These are phyloP conservation scores for Actinidia polygama DNA, from an alignment of 179 eudicot genomes.

Conservation along the genomic window DNA sequence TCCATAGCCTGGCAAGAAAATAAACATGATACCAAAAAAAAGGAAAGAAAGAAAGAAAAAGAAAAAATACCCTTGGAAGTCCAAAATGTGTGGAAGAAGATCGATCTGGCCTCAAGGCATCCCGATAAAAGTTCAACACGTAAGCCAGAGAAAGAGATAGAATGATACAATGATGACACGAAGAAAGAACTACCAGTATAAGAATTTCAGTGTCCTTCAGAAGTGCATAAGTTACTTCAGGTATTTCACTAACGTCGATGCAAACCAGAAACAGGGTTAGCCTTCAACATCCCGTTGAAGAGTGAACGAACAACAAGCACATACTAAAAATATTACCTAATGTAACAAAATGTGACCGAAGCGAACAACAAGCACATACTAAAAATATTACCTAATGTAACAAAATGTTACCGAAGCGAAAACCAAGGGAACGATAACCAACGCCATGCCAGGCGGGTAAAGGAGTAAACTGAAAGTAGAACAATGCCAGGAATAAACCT, in stretches of 20 bases:
- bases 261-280: conserved; percentile 17
- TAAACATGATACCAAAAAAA: not conserved
- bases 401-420: conserved; percentile 89
- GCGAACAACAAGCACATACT: conserved; percentile 80
- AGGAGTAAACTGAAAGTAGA: conserved; percentile 75
- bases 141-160: not conserved
- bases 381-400: conserved; percentile 76
- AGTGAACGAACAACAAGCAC: not conserved
- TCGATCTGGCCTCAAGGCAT: conserved; percentile 91
- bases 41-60: not conserved
- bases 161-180: not conserved
- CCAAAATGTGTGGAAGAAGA: conserved; percentile 99
- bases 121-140: conserved; percentile 43
- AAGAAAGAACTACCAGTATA: conserved; percentile 54
- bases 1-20: conserved; percentile 69
- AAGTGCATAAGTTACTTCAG: conserved; percentile 93
- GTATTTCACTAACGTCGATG: conserved; percentile 98
- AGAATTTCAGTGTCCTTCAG: conserved; percentile 85
- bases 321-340: conserved; percentile 55
- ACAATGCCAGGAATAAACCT: not conserved
- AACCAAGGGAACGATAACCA: conserved; percentile 93
- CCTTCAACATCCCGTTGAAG: not conserved
- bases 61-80: conserved; percentile 74
- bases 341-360: conserved; percentile 94
- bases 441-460: conserved; percentile 98